phyloP scores from a whole-genome alignment of 257 asterid genomes.

The Petunia secreta region DNA sequence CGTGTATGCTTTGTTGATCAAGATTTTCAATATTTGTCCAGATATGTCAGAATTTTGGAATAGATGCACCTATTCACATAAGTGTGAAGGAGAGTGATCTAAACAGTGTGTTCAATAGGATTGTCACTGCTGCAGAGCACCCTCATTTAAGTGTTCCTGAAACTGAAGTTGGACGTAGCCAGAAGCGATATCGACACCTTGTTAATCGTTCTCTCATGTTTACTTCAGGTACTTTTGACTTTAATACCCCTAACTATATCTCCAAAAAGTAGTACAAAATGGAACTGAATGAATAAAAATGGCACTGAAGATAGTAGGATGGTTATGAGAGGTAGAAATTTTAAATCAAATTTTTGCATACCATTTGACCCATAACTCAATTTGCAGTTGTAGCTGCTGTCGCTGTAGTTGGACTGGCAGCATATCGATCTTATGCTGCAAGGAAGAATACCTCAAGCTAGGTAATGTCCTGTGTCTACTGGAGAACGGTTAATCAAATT shows the following conservation, averaged over 20 bases:
- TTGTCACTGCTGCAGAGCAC: constrained; percentile 77
- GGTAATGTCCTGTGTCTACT: constrained; percentile 16
- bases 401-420: constrained; percentile 80
- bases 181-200: constrained; percentile 60
- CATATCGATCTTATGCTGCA: constrained; percentile 77
- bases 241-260: constrained; percentile 2
- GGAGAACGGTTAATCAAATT: neutral
- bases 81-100: constrained; percentile 85
- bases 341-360: neutral
- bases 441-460: constrained; percentile 61
- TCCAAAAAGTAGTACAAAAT: neutral
- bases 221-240: constrained; percentile 65
- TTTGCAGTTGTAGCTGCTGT: constrained; percentile 89
- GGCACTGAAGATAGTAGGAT: neutral
- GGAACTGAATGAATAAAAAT: neutral
- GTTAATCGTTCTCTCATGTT: constrained; percentile 66
- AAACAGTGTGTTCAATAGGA: constrained; percentile 74
- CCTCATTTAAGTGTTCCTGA: constrained; percentile 92
- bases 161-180: constrained; percentile 76
- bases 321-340: neutral
- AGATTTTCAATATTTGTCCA: constrained; percentile 31
- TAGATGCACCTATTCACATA: constrained; percentile 81
- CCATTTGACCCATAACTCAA: constrained; percentile 24
- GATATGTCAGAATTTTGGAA: constrained; percentile 85
- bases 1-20: neutral